Base-by-base conservation (phyloP, 2,329 filamentous ascomycete species). In the Pestalotiopsis sp. region DNA sequence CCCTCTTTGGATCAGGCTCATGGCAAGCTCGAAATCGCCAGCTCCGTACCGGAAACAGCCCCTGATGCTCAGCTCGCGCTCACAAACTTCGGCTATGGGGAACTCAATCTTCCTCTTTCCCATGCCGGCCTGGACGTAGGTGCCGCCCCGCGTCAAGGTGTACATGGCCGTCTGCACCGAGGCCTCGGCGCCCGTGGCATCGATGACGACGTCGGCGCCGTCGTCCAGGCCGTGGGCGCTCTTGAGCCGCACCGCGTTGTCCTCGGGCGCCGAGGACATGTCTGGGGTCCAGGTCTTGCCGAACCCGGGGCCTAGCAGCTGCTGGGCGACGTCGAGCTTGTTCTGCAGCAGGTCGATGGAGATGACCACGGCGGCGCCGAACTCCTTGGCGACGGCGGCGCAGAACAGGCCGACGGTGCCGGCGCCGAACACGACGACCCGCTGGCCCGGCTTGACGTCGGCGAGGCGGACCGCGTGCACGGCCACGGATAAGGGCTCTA, bases 11-110 rank as follows among this genome's bases (percentile, higher is more conserved):
- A 97, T 89, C 69, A 98, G 85, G 70, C 93, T 89, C 59, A 98
- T 85, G 4, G 94, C 94, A 5, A 94, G 88, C 77, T 90, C 88
- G 81, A 98, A 98, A 80, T 98, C 95, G 20, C 94, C 94, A 66
- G 89, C 88, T 2, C 91, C 91, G 80, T 98, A 98, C 48, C 95
- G 89, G 86, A 98, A 98, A 70, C 91, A 94, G 24, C 95, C 95
- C 76, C 91, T 92, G 60, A 92, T 86, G 11, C 90, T 97, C 64
- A 97, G 85, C 83, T 98, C 95, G 83, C 98, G 98, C 64, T 90
- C 86, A 79, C 94, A 97, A 76, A 97, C 85, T 4, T 92, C 91
- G 87, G 95, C 92, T 78, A 98, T 97, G 64, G 95, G 95, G 83
- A 98, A 97, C 7, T 81, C 92, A 78, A 98, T 94, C 75, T 97